Evolutionary conservation across 345 rosid genomes (phyloP), one percentile per base, ranked within the genome.

Genomic region (Cardiospermum halicacabum): DNA sequence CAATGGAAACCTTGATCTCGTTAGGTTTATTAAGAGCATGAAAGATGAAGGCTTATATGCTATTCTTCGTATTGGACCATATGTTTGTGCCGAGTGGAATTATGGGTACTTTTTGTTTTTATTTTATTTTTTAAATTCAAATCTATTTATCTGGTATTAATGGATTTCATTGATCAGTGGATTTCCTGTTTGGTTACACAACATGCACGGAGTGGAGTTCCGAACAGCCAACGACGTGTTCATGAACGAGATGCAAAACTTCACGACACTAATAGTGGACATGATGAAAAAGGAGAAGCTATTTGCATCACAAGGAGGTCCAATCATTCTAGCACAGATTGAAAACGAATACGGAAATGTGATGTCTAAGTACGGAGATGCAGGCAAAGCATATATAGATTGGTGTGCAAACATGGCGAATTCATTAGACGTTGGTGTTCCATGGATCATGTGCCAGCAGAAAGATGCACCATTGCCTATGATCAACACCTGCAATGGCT

Each of bases 391-490:
- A 10, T 89, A 89, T 49, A 0, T 87, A 0, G 73, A 85, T 1
- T 92, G 96, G 98, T 87, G 90, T 49, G 84, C 92, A 0, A 72
- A 75, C 21, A 79, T 89, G 95, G 98, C 96, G 5, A 69, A 70
- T 31, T 78, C 83, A 0, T 78, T 74, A 18, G 56, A 84, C 49
- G 79, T 84, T 8, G 95, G 89, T 3, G 82, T 92, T 24, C 98
- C 98, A 32, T 87, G 96, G 96, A 75, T 92, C 19, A 85, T 86
- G 91, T 91, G 97, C 75, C 88, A 85, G 58, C 84, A 91, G 51
- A 60, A 54, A 0, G 68, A 83, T 25, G 94, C 94, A 32, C 96
- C 97, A 7, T 7, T 57, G 12, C 80, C 87, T 9, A 82, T 80
- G 77, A 61, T 84, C 6, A 75, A 77, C 43, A 72, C 89, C 3